phyloP scores from a whole-genome alignment of 1,284 basidiomycete genomes.

The Ganoderma boninense region DNA sequence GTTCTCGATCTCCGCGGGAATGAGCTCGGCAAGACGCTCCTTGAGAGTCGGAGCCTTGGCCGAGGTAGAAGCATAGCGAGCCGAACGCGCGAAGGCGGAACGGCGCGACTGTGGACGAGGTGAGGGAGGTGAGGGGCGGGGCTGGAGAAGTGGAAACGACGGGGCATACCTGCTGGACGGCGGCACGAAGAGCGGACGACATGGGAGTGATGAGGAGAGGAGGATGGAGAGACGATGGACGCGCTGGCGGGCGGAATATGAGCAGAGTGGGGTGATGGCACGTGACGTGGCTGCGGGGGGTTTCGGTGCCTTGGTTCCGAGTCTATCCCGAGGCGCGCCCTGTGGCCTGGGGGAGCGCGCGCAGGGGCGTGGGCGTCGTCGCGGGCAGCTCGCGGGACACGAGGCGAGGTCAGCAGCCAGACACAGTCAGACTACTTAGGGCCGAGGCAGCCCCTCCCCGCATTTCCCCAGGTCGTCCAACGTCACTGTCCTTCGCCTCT shows the following conservation, averaged over 20 bases:
- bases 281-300: slow-evolving; percentile 29
- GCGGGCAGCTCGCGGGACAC: neutral
- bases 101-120: slow-evolving; percentile 43
- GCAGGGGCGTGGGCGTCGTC: no score
- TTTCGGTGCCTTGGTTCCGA: slow-evolving; percentile 25
- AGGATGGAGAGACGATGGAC: slow-evolving; percentile 28
- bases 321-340: slow-evolving; percentile 16
- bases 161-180: slow-evolving; percentile 57
- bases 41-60: slow-evolving; percentile 83
- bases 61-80: slow-evolving; percentile 71
- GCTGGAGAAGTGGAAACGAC: neutral
- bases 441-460: neutral
- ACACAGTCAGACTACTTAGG: neutral
- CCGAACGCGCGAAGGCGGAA: slow-evolving; percentile 55
- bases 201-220: slow-evolving; percentile 37
- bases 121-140: slow-evolving; percentile 9
- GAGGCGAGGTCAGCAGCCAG: neutral
- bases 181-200: slow-evolving; percentile 48
- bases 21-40: slow-evolving; percentile 90
- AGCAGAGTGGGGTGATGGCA: slow-evolving; percentile 30
- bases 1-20: slow-evolving; percentile 89
- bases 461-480: neutral
- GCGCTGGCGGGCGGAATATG: slow-evolving; percentile 32
- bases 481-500: slow-evolving; percentile 4
- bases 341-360: neutral